Evolutionary conservation across 1,284 basidiomycete species (phyloP).

Genomic region (Grifola frondosa): DNA sequence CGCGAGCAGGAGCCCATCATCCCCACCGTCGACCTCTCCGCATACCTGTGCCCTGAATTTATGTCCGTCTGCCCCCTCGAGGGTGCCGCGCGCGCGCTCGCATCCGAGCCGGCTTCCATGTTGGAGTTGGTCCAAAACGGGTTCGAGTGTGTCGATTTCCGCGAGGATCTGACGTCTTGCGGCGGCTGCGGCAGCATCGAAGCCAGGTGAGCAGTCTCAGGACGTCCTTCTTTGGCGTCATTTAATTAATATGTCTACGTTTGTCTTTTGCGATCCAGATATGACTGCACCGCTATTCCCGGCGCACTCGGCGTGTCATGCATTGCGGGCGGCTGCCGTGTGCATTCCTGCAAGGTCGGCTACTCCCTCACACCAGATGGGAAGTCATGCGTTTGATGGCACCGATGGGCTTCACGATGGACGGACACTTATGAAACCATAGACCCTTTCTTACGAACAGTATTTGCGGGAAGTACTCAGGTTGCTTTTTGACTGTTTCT

Average conservation of each 20-base stretch:
- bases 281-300: constrained; percentile 31
- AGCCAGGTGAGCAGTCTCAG: constrained; percentile 22
- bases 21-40: constrained; percentile 11
- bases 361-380: constrained; percentile 21
- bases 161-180: constrained; percentile 31
- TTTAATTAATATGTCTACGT: background rate
- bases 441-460: too few relatives aligned
- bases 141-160: constrained; percentile 34
- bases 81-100: background rate
- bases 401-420: too few relatives aligned
- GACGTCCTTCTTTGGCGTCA: background rate
- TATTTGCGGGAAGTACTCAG: too few relatives aligned
- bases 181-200: constrained; percentile 33
- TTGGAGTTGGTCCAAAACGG: constrained; percentile 23
- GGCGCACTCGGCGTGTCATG: constrained; percentile 30
- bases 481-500: too few relatives aligned
- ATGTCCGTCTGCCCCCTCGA: constrained; percentile 27
- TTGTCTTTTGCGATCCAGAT: constrained; percentile 16
- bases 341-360: constrained; percentile 30
- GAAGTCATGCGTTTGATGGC: constrained; percentile 24
- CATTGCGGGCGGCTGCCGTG: constrained; percentile 27
- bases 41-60: constrained; percentile 24
- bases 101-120: constrained; percentile 16
- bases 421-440: too few relatives aligned
- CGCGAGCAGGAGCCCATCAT: constrained; percentile 16